phyloP scores from a whole-genome alignment of 768 basidiomycete genomes.

The Kwoniella botswanensis region DNA sequence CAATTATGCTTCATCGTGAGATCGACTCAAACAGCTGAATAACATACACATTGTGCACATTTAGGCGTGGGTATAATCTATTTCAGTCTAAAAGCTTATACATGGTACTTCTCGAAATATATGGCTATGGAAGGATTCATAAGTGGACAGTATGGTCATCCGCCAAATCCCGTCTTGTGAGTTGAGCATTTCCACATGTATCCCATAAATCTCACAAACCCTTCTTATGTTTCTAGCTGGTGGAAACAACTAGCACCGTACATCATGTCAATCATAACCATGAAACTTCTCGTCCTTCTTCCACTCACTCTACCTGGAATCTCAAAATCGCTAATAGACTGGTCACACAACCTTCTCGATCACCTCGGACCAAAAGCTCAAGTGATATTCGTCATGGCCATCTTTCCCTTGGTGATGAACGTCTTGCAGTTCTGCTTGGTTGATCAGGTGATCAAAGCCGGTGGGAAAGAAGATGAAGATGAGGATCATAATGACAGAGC shows the following conservation, averaged over 20 bases:
- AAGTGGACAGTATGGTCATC: slow-evolving; percentile 85
- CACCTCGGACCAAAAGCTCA: slow-evolving; percentile 64
- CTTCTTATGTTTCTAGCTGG: slow-evolving; percentile 29
- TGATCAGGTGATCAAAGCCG: slow-evolving; percentile 62
- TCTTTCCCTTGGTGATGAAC: slow-evolving; percentile 70
- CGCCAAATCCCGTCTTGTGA: slow-evolving; percentile 77
- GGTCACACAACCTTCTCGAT: slow-evolving; percentile 85
- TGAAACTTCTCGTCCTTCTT: slow-evolving; percentile 88
- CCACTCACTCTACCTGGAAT: slow-evolving; percentile 65
- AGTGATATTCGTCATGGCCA: slow-evolving; percentile 71
- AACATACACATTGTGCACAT: background rate
- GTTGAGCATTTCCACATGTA: slow-evolving; percentile 27
- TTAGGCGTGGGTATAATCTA: slow-evolving; percentile 85
- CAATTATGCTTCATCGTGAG: background rate
- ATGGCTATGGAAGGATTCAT: slow-evolving; percentile 75
- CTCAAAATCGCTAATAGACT: slow-evolving; percentile 70
- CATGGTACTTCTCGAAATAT: slow-evolving; percentile 69
- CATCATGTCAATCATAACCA: slow-evolving; percentile 74
- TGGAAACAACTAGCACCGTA: slow-evolving; percentile 70
- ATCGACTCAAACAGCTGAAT: background rate
- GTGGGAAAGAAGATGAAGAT: slow-evolving; percentile 27
- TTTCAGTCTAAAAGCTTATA: slow-evolving; percentile 69
- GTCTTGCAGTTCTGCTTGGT: slow-evolving; percentile 87
- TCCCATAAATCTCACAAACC: background rate
- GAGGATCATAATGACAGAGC: background rate